phyloP scores from a whole-genome alignment of 2,329 filamentous ascomycete genomes.

The Ceratocystis variospora region DNA sequence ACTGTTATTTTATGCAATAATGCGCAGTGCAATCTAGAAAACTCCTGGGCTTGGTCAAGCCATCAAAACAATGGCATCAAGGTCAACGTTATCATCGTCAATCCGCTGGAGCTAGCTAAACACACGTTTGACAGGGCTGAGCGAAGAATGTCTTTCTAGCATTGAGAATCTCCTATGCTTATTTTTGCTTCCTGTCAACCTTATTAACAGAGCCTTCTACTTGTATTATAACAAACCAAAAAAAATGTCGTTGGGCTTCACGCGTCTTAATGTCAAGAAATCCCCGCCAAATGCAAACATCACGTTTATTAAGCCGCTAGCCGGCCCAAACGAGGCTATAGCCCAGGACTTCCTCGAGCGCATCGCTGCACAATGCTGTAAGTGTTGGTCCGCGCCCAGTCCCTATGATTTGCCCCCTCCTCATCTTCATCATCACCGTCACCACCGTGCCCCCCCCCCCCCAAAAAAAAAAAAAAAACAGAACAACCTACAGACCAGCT shows the following conservation, averaged over 20 bases:
- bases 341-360: conserved; percentile 60
- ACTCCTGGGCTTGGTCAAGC: neutral
- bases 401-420: neutral
- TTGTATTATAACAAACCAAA: neutral
- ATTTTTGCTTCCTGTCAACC: no score
- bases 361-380: conserved; percentile 66
- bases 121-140: no score
- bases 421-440: no score
- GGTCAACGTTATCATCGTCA: no score
- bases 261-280: conserved; percentile 61
- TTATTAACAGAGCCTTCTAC: neutral
- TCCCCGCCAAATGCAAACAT: conserved; percentile 65
- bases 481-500: neutral
- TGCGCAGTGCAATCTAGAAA: neutral
- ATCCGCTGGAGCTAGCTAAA: no score
- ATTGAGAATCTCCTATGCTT: no score
- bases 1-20: neutral
- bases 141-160: no score
- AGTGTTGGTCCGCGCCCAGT: conserved; percentile 21
- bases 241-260: conserved; percentile 62
- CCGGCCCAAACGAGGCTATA: conserved; percentile 46
- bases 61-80: neutral
- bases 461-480: neutral
- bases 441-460: neutral
- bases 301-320: conserved; percentile 71